Conservation (phyloP, 1,139 yeast species). For the Yamadazyma dushanensis region DNA sequence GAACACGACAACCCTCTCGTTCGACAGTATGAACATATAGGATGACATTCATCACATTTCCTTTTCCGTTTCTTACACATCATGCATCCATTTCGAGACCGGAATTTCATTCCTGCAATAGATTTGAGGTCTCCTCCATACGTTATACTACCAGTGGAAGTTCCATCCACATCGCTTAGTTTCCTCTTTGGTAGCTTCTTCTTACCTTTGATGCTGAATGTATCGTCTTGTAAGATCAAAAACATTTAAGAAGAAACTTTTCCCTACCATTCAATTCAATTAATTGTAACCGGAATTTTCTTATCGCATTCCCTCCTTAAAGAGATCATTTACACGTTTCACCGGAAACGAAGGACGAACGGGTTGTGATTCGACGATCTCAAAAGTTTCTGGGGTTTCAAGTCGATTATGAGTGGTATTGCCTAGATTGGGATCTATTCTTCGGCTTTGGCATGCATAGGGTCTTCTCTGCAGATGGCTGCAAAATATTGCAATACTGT, state of each 20-base stretch:
- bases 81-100: constrained; percentile 22
- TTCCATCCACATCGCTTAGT: background rate
- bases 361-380: too few species aligned
- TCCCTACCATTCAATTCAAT: too few species aligned
- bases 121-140: constrained; percentile 4
- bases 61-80: constrained; percentile 21
- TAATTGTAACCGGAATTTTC: background rate
- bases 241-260: constrained; percentile 14
- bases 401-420: too few species aligned
- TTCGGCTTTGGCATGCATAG: too few species aligned
- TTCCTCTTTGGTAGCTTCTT: constrained; percentile 10
- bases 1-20: constrained; percentile 16
- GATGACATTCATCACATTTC: constrained; percentile 30
- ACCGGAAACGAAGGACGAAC: too few species aligned
- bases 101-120: constrained; percentile 15
- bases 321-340: too few species aligned
- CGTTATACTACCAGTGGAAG: constrained; percentile 1
- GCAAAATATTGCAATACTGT: too few species aligned
- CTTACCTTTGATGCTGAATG: constrained; percentile 9
- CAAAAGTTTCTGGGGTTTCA: too few species aligned
- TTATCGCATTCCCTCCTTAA: background rate
- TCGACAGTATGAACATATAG: constrained; percentile 26
- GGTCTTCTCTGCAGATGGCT: too few species aligned
- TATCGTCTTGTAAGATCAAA: constrained; percentile 14
- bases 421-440: too few species aligned